phyloP scores from a whole-genome alignment of 768 basidiomycete genomes.

The Lyophyllum semitale region DNA sequence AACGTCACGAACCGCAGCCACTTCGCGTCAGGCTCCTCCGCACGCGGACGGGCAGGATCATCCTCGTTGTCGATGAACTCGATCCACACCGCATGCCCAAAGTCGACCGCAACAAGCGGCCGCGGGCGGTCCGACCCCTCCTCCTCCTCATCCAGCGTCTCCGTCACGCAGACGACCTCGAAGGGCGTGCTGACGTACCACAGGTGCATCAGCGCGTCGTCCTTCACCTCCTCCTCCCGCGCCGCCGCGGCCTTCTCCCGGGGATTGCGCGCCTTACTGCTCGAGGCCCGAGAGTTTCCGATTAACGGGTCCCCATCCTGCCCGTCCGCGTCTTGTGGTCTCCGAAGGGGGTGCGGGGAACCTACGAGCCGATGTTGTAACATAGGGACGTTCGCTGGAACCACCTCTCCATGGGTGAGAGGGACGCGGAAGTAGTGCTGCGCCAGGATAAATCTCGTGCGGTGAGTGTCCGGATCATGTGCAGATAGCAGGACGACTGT shows the following conservation, averaged over 20 bases:
- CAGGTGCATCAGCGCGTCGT: slow-evolving; percentile 62
- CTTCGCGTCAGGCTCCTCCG: slow-evolving; percentile 40
- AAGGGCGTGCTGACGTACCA: slow-evolving; percentile 76
- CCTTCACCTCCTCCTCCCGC: slow-evolving; percentile 25
- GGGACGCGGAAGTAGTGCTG: slow-evolving; percentile 80
- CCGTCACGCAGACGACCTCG: slow-evolving; percentile 68
- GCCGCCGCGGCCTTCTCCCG: slow-evolving; percentile 17
- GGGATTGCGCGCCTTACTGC: slow-evolving; percentile 8
- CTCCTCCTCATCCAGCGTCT: slow-evolving; percentile 35
- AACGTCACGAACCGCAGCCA: slow-evolving; percentile 73
- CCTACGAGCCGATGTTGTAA: slow-evolving; percentile 13
- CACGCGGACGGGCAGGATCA: slow-evolving; percentile 14
- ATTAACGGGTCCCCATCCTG: background rate
- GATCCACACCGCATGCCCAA: slow-evolving; percentile 87
- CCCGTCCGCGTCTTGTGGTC: background rate
- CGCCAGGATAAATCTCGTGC: slow-evolving; percentile 63
- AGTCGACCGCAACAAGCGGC: slow-evolving; percentile 81
- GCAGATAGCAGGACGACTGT: slow-evolving; percentile 69
- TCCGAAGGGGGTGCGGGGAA: background rate
- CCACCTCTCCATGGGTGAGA: slow-evolving; percentile 39
- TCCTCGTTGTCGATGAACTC: slow-evolving; percentile 50
- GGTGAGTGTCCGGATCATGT: slow-evolving; percentile 61
- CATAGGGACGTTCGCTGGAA: slow-evolving; percentile 2
- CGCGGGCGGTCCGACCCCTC: slow-evolving; percentile 52
- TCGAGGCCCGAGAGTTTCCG: background rate